Percentiles rank a stretch among this genome's conserved stretches.
Conservation (phyloP, 257 asterid species). For the Osmanthus fragrans region DNA sequence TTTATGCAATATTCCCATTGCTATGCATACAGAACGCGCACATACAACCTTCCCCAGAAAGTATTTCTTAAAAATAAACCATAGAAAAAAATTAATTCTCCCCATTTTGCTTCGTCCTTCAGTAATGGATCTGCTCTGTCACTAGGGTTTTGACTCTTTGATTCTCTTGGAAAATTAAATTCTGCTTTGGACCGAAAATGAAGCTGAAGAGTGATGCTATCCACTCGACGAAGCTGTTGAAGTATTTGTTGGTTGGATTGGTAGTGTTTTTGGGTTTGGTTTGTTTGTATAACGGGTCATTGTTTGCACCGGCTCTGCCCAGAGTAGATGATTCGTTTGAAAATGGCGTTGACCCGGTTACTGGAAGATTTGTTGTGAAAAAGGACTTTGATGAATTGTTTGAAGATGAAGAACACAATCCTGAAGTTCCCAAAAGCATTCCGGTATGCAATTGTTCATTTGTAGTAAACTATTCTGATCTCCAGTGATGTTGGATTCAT, state of each 20-base stretch:
- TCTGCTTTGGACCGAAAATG: constrained; percentile 31
- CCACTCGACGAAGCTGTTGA: constrained; percentile 42
- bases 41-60: not conserved
- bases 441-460: constrained; percentile 51
- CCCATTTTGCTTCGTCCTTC: constrained; percentile 39
- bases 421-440: constrained; percentile 55
- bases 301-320: constrained; percentile 60
- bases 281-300: constrained; percentile 59
- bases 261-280: constrained; percentile 59
- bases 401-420: constrained; percentile 56
- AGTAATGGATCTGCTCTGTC: constrained; percentile 53
- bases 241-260: constrained; percentile 50
- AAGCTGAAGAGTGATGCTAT: constrained; percentile 44
- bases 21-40: constrained; percentile 1
- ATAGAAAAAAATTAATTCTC: constrained; percentile 8
- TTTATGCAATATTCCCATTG: constrained; percentile 4
- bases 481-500: not conserved
- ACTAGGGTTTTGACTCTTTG: constrained; percentile 35
- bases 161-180: constrained; percentile 6
- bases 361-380: constrained; percentile 37
- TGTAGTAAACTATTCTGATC: not conserved
- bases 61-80: not conserved
- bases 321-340: constrained; percentile 51
- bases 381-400: constrained; percentile 48
- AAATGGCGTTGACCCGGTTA: constrained; percentile 57